Evolutionary conservation across 441 rosid genomes (phyloP), one percentile per base, ranked within the genome.

Genomic region (Eruca vesicaria): DNA sequence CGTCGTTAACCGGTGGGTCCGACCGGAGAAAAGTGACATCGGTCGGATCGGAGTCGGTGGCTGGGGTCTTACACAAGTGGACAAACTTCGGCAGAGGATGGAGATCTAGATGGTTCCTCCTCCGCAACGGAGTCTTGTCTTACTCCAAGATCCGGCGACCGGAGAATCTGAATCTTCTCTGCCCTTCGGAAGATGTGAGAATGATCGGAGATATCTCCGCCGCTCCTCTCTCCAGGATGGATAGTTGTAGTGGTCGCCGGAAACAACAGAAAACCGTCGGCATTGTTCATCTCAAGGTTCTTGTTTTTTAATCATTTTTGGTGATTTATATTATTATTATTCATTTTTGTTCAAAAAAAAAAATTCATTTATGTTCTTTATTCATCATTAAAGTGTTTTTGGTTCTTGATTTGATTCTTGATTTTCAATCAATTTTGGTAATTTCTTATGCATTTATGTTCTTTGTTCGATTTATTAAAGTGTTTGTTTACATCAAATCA

Each of bases 51-150:
- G 55, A 48, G 21, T 16, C 55, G 1, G 97, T 93, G 4, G 98
- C 97, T 50, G 99, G 98, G 58, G 86, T 93, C 19, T 83, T 95
- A 28, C 82, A 88, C 59, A 95, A 95, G 84, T 95, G 99, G 99
- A 95, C 99, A 2, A 95, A 95, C 81, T 93, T 85, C 85, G 92
- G 99, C 2, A 93, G 87, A 75, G 98, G 99, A 33, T 95, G 99
- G 98, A 90, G 99, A 88, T 91, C 95, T 69, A 84, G 99, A 65
- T 95, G 97, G 98, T 93, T 95, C 77, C 79, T 87, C 31, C 86
- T 95, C 58, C 86, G 87, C 57, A 86, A 88, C 66, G 98, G 97
- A 45, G 84, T 87, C 63, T 85, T 95, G 7, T 93, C 95, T 9
- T 95, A 95, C 71, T 93, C 94, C 8, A 95, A 91, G 87, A 84